Conservation (phyloP, 176 grass and related monocot species). For the Bothriochloa decipiens region DNA sequence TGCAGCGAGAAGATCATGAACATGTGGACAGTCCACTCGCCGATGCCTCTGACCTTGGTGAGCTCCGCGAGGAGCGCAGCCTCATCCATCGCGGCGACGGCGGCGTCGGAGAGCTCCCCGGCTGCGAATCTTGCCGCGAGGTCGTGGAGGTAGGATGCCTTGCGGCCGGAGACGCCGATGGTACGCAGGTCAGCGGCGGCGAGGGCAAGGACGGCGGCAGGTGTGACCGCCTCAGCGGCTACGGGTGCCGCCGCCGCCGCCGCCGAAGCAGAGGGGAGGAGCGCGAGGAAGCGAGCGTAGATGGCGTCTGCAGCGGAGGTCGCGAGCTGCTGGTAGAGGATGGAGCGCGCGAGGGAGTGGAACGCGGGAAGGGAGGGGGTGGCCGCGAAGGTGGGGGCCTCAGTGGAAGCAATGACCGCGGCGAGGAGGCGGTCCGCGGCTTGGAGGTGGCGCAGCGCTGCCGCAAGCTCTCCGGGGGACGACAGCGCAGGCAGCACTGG, state of each 20-base stretch:
- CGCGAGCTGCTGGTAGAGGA: conserved; percentile 68
- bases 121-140: conserved; percentile 50
- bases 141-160: conserved; percentile 61
- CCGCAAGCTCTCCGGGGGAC: conserved; percentile 23
- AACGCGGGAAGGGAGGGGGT: conserved; percentile 49
- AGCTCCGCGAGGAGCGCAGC: conserved; percentile 50
- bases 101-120: conserved; percentile 52
- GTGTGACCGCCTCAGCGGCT: conserved; percentile 21
- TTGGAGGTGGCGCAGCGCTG: conserved; percentile 47
- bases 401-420: conserved; percentile 47
- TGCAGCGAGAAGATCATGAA: conserved; percentile 86
- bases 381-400: conserved; percentile 42
- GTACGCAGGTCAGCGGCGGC: conserved; percentile 56
- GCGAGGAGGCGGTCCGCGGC: conserved; percentile 47
- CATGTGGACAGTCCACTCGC: conserved; percentile 76
- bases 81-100: conserved; percentile 54
- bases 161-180: conserved; percentile 67
- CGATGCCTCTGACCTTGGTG: conserved; percentile 58
- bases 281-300: conserved; percentile 62
- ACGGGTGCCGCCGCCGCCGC: not conserved
- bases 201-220: too few relatives aligned
- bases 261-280: conserved; percentile 22
- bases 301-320: conserved; percentile 55
- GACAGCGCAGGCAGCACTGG: conserved; percentile 34
- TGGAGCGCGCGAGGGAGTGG: conserved; percentile 66